Conservation (phyloP, 2,329 filamentous ascomycete genomes). For the Stagonosporopsis chrysanthemi region DNA sequence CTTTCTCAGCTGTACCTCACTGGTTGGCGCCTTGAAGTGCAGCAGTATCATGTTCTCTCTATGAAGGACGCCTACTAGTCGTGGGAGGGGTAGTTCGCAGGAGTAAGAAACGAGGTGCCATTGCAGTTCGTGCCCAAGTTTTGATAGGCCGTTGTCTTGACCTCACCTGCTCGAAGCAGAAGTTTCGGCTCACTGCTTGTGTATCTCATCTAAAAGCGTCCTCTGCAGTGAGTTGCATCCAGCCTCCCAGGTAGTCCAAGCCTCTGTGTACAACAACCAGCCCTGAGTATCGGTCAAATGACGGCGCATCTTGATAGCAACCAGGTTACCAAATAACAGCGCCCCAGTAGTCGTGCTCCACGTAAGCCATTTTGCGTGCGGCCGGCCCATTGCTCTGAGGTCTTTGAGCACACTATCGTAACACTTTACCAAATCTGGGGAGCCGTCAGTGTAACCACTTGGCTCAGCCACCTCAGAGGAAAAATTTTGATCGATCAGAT, state of each 20-base stretch:
- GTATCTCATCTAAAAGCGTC: slow-evolving; percentile 22
- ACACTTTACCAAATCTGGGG: slow-evolving; percentile 22
- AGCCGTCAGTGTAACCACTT: slow-evolving; percentile 14
- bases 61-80: too few relatives aligned
- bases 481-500: slow-evolving; percentile 14
- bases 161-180: too few relatives aligned
- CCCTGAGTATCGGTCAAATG: slow-evolving; percentile 21
- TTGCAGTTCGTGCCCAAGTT: too few relatives aligned
- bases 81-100: too few relatives aligned
- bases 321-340: slow-evolving; percentile 27
- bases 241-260: slow-evolving; percentile 27
- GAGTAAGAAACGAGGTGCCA: too few relatives aligned
- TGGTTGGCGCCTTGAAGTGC: too few relatives aligned
- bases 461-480: neutral
- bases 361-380: slow-evolving; percentile 25
- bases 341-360: slow-evolving; percentile 20
- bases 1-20: too few relatives aligned
- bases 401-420: slow-evolving; percentile 22
- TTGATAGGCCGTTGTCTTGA: too few relatives aligned
- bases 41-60: too few relatives aligned
- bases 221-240: slow-evolving; percentile 14
- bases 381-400: slow-evolving; percentile 12
- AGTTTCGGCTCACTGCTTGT: neutral
- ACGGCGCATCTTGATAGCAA: slow-evolving; percentile 32
- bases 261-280: slow-evolving; percentile 21